Conservation (phyloP, 768 basidiomycete genomes). For the Dendrothele bispora region DNA sequence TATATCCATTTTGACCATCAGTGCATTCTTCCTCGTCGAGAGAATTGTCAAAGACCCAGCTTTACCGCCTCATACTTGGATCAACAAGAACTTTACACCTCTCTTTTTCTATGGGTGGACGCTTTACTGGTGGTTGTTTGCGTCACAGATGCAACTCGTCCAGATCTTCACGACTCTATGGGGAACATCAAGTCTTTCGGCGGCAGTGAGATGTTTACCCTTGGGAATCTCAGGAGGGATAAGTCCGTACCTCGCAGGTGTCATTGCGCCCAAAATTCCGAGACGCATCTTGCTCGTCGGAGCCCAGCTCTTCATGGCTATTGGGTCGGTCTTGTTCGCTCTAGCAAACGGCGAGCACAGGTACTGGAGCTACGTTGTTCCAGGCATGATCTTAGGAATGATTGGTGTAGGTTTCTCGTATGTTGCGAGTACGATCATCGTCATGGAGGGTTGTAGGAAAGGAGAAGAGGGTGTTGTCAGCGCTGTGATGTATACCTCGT, state of each 20-base stretch:
- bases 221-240: background rate
- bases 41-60: background rate
- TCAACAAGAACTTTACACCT: background rate
- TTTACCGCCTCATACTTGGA: background rate
- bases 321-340: background rate
- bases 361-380: background rate
- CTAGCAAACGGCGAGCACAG: background rate
- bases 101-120: slow-evolving; percentile 1
- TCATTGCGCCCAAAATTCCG: background rate
- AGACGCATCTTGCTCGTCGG: background rate
- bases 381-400: background rate
- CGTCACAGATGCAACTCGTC: background rate
- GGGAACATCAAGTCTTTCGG: background rate
- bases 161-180: slow-evolving; percentile 3
- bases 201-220: background rate
- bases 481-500: slow-evolving; percentile 13
- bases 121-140: background rate
- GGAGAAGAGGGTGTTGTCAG: slow-evolving; percentile 14
- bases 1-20: slow-evolving; percentile 33
- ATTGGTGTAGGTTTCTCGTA: background rate
- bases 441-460: slow-evolving; percentile 10
- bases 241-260: background rate
- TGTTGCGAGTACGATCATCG: slow-evolving; percentile 17
- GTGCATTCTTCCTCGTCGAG: slow-evolving; percentile 48
- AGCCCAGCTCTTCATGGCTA: background rate